Percentiles rank a stretch among this genome's conserved stretches.
Conservation (phyloP, 2,329 filamentous ascomycete genomes). For the Aspergillus aculeatinus region DNA sequence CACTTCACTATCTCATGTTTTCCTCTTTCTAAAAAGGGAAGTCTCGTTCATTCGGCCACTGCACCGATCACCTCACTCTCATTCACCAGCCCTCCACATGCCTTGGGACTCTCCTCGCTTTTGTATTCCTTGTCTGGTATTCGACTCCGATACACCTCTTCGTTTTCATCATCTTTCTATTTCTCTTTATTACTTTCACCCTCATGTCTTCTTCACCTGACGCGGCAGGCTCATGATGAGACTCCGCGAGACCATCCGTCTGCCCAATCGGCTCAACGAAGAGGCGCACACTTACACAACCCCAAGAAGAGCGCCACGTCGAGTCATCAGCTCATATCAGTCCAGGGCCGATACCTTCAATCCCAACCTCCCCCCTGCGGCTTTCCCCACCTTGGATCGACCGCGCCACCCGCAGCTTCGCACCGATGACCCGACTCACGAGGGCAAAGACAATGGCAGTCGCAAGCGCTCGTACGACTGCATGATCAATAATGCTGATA, state of each 20-base stretch:
- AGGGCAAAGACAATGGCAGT: not conserved
- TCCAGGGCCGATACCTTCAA: conserved; percentile 34
- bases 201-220: not conserved
- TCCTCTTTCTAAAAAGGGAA: not conserved
- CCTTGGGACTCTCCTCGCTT: not conserved
- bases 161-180: too few relatives aligned
- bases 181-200: not conserved
- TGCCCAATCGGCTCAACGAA: conserved; percentile 29
- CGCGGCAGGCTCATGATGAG: conserved; percentile 26
- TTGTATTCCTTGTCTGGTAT: not conserved
- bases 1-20: not conserved
- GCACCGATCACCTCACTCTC: not conserved
- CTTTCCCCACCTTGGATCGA: conserved; percentile 41
- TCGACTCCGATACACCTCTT: too few relatives aligned
- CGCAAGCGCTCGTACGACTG: not conserved
- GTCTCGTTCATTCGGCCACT: not conserved
- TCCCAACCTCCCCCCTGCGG: conserved; percentile 41
- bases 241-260: conserved; percentile 32
- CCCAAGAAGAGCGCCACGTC: conserved; percentile 16
- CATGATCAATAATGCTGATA: not conserved
- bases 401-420: conserved; percentile 7
- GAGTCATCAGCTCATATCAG: conserved; percentile 10
- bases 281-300: conserved; percentile 24
- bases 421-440: not conserved
- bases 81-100: not conserved